Base-by-base conservation (phyloP, 1,139 yeast species). In the Kodamaea plutei region DNA sequence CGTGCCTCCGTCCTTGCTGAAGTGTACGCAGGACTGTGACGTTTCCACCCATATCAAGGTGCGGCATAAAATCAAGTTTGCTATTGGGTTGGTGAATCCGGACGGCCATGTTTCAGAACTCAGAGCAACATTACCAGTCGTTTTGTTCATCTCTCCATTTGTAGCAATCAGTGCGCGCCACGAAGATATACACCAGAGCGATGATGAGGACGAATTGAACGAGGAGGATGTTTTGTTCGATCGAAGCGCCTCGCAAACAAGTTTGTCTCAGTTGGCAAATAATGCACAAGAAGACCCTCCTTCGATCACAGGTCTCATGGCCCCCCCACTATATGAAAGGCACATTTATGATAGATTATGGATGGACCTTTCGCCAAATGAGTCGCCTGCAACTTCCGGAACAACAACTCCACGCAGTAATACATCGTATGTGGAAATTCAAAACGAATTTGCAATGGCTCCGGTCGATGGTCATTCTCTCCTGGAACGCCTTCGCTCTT, bases 261-360 rank as follows among this genome's bases (percentile, higher is more conserved):
- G 65, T 30, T 63, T 64, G 33, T 44, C 43, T 15, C 48, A 52
- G 6, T 37, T 59, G 15, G 47, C 47, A 2, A 10, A 40, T 24
- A 52, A 63, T 2, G n/a, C n/a, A n/a, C n/a, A n/a, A n/a, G n/a
- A n/a, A n/a, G n/a, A n/a, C n/a, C n/a, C n/a, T n/a, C n/a, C n/a
- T n/a, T 54, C 64, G n/a, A 58, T 65, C 38, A 61, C 64, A 8
- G 74, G 73, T 0, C 57, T 76, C 25, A 68, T 79, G 56, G 95
- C 96, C 0, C 97, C 97, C 3, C 98, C 98, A 17, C 71, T 83
- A 39, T 91, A 91, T 51, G 88, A 80, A 40, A 78, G 72, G 39
- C 95, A 87, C 52, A 76, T 88, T 21, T 88, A 84, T 55, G 98
- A 91, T 56, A 63, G 88, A 35, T 60, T 91, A 23, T 89, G 89